Percentiles rank a stretch among this genome's conserved stretches.
These are phyloP conservation scores for Verticillium dahliae DNA, from an alignment of 2,329 filamentous ascomycete species.

Conservation along the genomic window DNA sequence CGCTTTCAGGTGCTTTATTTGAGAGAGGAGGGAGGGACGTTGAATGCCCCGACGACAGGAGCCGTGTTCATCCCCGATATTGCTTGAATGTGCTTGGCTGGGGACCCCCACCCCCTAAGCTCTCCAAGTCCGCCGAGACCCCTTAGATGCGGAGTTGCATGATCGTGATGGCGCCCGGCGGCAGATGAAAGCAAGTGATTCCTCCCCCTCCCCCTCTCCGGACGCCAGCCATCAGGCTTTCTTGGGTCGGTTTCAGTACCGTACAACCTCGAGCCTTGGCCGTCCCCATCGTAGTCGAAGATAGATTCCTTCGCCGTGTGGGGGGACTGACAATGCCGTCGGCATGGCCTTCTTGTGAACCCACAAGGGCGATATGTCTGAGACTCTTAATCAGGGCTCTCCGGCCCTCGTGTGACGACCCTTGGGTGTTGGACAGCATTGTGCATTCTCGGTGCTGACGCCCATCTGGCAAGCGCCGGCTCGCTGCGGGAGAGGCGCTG, in stretches of 20 bases:
- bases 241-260: background rate
- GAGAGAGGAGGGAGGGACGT: background rate
- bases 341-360: background rate
- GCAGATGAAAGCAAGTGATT: background rate
- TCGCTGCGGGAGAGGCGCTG: no score
- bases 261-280: background rate
- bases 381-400: background rate
- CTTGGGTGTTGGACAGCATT: background rate
- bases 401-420: background rate
- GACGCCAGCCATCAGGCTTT: background rate
- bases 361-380: background rate
- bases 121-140: background rate
- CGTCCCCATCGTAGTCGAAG: background rate
- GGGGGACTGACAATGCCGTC: background rate
- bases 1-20: background rate
- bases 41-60: background rate
- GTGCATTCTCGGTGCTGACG: background rate
- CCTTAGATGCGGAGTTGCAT: background rate
- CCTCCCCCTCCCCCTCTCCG: no score
- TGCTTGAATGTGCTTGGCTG: background rate
- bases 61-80: background rate
- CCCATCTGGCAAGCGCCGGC: background rate
- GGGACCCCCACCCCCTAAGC: background rate
- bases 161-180: background rate
- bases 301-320: background rate